A percentile compares a stretch with the other conserved stretches of the same genome.
phyloP scores from a whole-genome alignment of 257 asterid genomes.

The Solanum piurae region DNA sequence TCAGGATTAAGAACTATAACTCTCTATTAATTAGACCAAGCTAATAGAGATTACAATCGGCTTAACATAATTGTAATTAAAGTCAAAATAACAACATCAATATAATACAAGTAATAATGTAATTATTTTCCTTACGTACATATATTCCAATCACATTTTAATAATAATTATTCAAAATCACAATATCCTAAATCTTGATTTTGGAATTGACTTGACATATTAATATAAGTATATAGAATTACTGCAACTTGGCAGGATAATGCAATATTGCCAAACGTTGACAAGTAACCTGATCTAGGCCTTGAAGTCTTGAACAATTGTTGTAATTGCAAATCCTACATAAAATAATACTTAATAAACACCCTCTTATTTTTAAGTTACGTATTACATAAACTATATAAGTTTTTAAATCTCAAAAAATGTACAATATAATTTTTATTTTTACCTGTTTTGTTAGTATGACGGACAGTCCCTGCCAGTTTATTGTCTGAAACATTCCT shows the following conservation, averaged over 20 bases:
- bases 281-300: neutral
- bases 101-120: neutral
- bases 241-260: neutral
- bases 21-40: too few species aligned
- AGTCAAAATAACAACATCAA: neutral
- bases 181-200: neutral
- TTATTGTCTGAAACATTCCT: slow-evolving; percentile 31
- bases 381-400: neutral
- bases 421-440: neutral
- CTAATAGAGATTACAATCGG: too few species aligned
- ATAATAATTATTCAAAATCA: neutral
- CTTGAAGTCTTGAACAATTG: slow-evolving; percentile 30
- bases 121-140: neutral
- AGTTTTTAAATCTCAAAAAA: neutral
- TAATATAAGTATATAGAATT: neutral
- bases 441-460: neutral
- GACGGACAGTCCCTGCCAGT: slow-evolving; percentile 16
- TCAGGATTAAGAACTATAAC: too few species aligned
- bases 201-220: neutral
- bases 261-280: neutral
- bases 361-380: neutral
- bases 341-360: neutral
- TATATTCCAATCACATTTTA: neutral
- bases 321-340: slow-evolving; percentile 16
- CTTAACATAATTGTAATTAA: too few species aligned